Base-by-base conservation (phyloP, 2,329 filamentous ascomycete genomes). In the Sporothrix mexicana region DNA sequence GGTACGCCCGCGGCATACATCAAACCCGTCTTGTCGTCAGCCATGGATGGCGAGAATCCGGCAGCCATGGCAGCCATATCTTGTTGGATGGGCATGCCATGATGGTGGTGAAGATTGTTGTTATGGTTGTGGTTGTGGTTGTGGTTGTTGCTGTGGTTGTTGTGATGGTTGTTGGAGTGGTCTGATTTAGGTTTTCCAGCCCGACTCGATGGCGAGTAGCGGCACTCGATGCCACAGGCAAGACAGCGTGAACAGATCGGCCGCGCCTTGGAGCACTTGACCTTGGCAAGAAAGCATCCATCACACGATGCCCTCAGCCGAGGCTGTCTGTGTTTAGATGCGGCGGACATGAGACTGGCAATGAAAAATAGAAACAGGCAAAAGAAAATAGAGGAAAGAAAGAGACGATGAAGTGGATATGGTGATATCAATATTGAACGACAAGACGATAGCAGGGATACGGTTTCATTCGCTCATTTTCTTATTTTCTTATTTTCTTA, bases 241-340 rank as follows among this genome's bases (percentile, higher is more conserved):
- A 87, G 80, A 74, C 86, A 88, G 55, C 86, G 82, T n/a, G 82
- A 82, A 78, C 86, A 88, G 67, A 87, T 83, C 1, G 86, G 86
- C n/a, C 85, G 80, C 2, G 81, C 80, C 75, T 88, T 88, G 74
- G 84, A 86, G 78, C 86, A 88, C 76, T 87, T 88, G 79, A 88
- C 85, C 77, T 88, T 88, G 74, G 86, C 86, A 23, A 86, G 78
- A 77, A 87, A 87, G 78, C 86, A 88, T 8, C 84, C 85, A 74
- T 88, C 86, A 77, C 86, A 88, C 20, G 86, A 87, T 25, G 78
- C 78, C 20, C 78, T 75, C 57, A 80, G 76, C 15, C 78, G 77
- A 4, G 77, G 77, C 68, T 79, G 78, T 17, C 78, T 78, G 9
- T 74, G 75, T 68, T 79, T 80, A 1, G 77, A 68, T 17, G 76